Percentiles rank a stretch among this genome's conserved stretches.
These are phyloP conservation scores for Sporothrix mexicana DNA, from an alignment of 2,329 filamentous ascomycete genomes.

Conservation along the genomic window DNA sequence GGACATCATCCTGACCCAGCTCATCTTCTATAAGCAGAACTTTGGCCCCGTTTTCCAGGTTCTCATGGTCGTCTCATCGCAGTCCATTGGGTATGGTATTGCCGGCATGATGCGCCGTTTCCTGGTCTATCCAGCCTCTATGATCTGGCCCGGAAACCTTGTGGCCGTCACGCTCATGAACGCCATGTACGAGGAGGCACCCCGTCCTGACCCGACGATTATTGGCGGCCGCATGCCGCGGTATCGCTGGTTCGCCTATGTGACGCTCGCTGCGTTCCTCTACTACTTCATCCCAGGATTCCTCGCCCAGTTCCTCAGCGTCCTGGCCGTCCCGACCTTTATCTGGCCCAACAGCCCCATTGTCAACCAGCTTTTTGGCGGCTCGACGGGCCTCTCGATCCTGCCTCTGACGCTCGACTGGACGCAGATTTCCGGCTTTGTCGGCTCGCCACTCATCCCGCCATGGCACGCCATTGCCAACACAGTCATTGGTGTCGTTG, in stretches of 20 bases:
- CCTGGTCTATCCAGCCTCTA: conserved; percentile 68
- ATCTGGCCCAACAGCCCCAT: conserved; percentile 54
- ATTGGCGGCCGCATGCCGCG: conserved; percentile 70
- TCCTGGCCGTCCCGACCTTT: conserved; percentile 56
- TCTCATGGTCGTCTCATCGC: conserved; percentile 69
- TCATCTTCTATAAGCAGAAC: conserved; percentile 72
- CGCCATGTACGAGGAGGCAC: conserved; percentile 70
- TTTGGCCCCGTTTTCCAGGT: conserved; percentile 72
- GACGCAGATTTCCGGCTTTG: conserved; percentile 71
- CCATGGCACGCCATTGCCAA: conserved; percentile 78
- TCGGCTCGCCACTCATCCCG: conserved; percentile 70
- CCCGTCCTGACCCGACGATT: conserved; percentile 56
- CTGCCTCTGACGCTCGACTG: conserved; percentile 55
- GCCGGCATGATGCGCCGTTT: conserved; percentile 71
- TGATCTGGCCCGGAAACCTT: conserved; percentile 76
- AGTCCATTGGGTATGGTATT: conserved; percentile 72
- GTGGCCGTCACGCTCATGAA: conserved; percentile 72
- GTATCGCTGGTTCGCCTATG: conserved; percentile 54
- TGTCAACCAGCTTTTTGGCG: conserved; percentile 59
- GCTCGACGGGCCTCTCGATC: conserved; percentile 49
- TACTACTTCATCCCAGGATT: conserved; percentile 63
- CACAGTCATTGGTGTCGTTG: conserved; percentile 68
- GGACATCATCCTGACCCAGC: conserved; percentile 73
- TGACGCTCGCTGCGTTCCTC: conserved; percentile 50
- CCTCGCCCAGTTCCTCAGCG: conserved; percentile 56